phyloP scores from a whole-genome alignment of 228 moss, liverwort and hornwort species.

The Sphagnum magellanicum region DNA sequence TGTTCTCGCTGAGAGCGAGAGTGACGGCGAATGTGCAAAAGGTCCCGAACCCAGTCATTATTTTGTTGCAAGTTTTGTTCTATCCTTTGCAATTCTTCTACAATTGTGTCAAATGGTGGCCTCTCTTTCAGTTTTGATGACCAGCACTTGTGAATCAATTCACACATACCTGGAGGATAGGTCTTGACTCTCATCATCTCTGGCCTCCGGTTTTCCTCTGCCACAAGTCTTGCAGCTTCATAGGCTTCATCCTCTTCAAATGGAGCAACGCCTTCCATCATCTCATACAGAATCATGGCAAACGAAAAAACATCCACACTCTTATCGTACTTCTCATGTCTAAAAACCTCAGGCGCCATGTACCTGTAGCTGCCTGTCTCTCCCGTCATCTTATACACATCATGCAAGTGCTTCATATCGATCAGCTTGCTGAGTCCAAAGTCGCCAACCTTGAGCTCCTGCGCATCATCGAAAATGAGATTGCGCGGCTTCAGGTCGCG shows the following conservation, averaged over 20 bases:
- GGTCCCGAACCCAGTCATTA: background rate
- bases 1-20: too few species aligned
- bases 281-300: constrained; percentile 77
- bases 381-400: constrained; percentile 90
- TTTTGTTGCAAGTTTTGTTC: constrained; percentile 11
- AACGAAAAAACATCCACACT: constrained; percentile 86
- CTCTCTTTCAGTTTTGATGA: constrained; percentile 17
- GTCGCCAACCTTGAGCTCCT: constrained; percentile 77
- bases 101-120: constrained; percentile 50
- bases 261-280: constrained; percentile 75
- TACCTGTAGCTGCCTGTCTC: constrained; percentile 92
- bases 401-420: constrained; percentile 47
- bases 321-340: constrained; percentile 51
- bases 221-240: constrained; percentile 56
- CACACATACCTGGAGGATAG: constrained; percentile 42
- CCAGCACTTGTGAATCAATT: constrained; percentile 63
- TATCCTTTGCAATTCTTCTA: constrained; percentile 45
- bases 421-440: constrained; percentile 93
- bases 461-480: constrained; percentile 56
- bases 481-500: constrained; percentile 89
- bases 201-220: constrained; percentile 35
- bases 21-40: background rate
- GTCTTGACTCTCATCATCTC: constrained; percentile 11
- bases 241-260: constrained; percentile 62
- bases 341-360: constrained; percentile 35